A percentile compares a stretch with the other conserved stretches of the same genome.
Conservation (phyloP, 2,329 filamentous ascomycete genomes). For the Bimuria novae-zelandiae region DNA sequence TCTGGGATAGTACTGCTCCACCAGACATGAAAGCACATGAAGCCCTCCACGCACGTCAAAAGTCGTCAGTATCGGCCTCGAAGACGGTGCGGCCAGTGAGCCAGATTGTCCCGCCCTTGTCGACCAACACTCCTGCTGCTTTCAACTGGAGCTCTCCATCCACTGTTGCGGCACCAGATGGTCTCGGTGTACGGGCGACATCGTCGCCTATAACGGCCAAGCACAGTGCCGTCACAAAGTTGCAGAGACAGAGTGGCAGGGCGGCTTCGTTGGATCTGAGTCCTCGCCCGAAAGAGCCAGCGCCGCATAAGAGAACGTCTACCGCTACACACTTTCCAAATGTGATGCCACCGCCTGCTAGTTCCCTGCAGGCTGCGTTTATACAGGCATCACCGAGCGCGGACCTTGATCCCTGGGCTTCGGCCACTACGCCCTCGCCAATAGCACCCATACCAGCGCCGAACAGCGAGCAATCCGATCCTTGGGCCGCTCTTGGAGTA, state of each 20-base stretch:
- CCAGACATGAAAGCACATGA: constrained; percentile 17
- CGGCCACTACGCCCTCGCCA: background rate
- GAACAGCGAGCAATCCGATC: constrained; percentile 9
- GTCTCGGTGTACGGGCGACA: constrained; percentile 15
- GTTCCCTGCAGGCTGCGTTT: background rate
- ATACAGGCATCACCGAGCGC: background rate
- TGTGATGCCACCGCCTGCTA: background rate
- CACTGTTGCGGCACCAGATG: constrained; percentile 25
- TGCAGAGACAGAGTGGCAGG: constrained; percentile 26
- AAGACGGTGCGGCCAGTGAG: constrained; percentile 22
- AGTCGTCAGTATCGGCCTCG: constrained; percentile 24
- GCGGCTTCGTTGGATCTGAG: constrained; percentile 28
- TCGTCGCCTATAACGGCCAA: constrained; percentile 24
- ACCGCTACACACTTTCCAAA: constrained; percentile 9
- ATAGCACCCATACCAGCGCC: background rate
- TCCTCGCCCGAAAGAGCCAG: constrained; percentile 11
- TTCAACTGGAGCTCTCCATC: constrained; percentile 44
- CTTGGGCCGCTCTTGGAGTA: constrained; percentile 21
- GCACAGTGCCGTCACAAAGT: constrained; percentile 18
- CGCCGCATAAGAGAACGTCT: constrained; percentile 21
- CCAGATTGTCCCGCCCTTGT: constrained; percentile 26
- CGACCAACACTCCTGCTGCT: constrained; percentile 28
- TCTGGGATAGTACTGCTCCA: constrained; percentile 41
- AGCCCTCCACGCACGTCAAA: constrained; percentile 27
- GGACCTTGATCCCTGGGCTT: constrained; percentile 13